phyloP scores from a whole-genome alignment of 1,139 yeast genomes.

The Trichomonascaceae sp. region DNA sequence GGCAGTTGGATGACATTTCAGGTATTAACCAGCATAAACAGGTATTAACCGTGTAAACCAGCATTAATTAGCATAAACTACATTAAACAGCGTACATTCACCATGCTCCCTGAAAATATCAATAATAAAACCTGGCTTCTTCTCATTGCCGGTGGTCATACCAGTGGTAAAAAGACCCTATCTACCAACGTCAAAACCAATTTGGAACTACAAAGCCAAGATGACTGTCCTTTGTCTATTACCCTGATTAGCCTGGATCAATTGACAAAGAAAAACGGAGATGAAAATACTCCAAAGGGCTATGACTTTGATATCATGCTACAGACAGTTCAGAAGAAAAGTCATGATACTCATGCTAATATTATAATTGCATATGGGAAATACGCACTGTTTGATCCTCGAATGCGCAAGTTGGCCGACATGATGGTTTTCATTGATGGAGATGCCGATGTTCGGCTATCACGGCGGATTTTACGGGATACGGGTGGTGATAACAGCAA shows the following conservation, averaged over 20 bases:
- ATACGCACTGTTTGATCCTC: conserved; percentile 66
- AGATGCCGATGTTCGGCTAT: conserved; percentile 77
- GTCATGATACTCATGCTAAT: neutral
- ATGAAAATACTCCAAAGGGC: conserved; percentile 26
- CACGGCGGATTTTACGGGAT: conserved; percentile 53
- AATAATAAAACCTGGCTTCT: conserved; percentile 34
- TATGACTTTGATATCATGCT: conserved; percentile 37
- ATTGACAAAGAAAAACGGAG: conserved; percentile 3
- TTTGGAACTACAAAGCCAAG: conserved; percentile 2
- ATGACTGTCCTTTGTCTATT: conserved; percentile 9
- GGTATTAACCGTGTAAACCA: too few relatives aligned
- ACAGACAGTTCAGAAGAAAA: conserved; percentile 19
- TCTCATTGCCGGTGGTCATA: conserved; percentile 71
- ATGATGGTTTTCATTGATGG: conserved; percentile 76
- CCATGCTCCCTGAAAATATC: neutral
- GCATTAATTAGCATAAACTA: too few relatives aligned
- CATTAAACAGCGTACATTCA: neutral
- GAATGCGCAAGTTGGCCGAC: conserved; percentile 52
- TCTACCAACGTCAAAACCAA: conserved; percentile 17
- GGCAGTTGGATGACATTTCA: too few relatives aligned
- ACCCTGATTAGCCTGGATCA: conserved; percentile 7
- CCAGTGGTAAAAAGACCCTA: conserved; percentile 50
- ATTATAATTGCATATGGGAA: conserved; percentile 66
- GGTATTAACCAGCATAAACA: too few relatives aligned
- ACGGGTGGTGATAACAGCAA: conserved; percentile 24